Evolutionary conservation across 2,329 filamentous ascomycete species (phyloP), one percentile per base, ranked within the genome.

Genomic region (Sclerotinia subarctica): DNA sequence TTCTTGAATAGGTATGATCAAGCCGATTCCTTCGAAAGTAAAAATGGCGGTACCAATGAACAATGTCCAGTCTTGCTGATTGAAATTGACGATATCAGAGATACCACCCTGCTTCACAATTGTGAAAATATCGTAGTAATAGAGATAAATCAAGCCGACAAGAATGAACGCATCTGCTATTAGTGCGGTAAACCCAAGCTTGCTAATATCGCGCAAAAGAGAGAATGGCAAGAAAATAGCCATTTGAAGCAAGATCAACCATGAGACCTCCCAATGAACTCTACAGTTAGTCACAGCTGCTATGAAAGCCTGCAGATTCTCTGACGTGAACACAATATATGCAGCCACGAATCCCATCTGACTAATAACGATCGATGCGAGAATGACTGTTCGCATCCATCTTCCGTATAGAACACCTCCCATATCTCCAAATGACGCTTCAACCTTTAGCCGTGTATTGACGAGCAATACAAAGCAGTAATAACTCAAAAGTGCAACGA

Each of bases 1-100:
- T 76, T 96, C 94, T 79, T 99, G 96, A 69, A 99, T 97, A 0
- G 96, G 95, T 71, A 99, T 97, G 79, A 99, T 96, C 60, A 99
- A 87, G 17, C 95, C 96, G 70, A 99, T 96, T 38, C 95, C 95
- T 78, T 99, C 95, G 77, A 98, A 99, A 0, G 95, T 98, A 81
- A 99, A 99, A 78, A 99, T 98, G 38, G 96, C 95, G 0, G 96
- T 99, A 70, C 95, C 96, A 74, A 99, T 99, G 78, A 99, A 98
- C 5, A 99, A 85, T 0, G 95, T 97, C 95, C 96, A 99, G 78
- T 93, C 90, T 70, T 90, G 88, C 52, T 90, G 80, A 81, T 99
- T 99, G 84, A 99, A 98, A 76, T 90, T 85, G 73, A 91, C 86
- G 76, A 98, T 94, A 77, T 99, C 95, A 6, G 93, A 85, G 32